Evolutionary conservation across 176 grass and related monocot genomes (phyloP).

Genomic region (Eleusine indica): DNA sequence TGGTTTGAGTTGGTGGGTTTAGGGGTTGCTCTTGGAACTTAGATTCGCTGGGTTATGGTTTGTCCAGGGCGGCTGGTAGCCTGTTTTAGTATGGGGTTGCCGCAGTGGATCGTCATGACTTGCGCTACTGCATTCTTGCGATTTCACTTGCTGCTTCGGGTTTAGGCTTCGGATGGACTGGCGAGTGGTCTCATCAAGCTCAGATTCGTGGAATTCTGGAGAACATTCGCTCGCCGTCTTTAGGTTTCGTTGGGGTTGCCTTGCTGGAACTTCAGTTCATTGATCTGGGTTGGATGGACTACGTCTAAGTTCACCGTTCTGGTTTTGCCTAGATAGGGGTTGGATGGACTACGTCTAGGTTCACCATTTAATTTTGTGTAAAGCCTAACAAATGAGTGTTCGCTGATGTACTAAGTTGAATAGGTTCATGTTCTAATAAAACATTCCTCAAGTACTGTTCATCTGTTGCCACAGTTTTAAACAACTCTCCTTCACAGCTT

Average conservation of each 20-base stretch:
- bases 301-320: slow-evolving; percentile 13
- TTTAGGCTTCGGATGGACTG: slow-evolving; percentile 22
- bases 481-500: background rate
- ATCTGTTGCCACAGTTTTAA: slow-evolving; percentile 5
- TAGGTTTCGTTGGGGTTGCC: background rate
- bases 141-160: slow-evolving; percentile 19
- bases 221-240: background rate
- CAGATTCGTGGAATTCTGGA: slow-evolving; percentile 25
- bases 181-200: background rate
- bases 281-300: slow-evolving; percentile 5
- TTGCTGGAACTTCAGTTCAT: slow-evolving; percentile 16
- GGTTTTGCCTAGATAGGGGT: background rate
- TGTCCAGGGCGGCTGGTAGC: background rate
- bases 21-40: slow-evolving; percentile 16
- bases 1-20: background rate
- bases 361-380: background rate
- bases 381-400: background rate
- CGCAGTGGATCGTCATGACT: slow-evolving; percentile 11
- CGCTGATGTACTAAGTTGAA: background rate
- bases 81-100: background rate
- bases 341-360: too few species aligned
- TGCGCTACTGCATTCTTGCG: background rate
- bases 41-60: slow-evolving; percentile 39
- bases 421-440: slow-evolving; percentile 7
- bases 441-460: slow-evolving; percentile 2